A percentile compares a stretch with the other conserved stretches of the same genome.
phyloP scores from a whole-genome alignment of 148 eudicot species.

The Oxyria digyna region DNA sequence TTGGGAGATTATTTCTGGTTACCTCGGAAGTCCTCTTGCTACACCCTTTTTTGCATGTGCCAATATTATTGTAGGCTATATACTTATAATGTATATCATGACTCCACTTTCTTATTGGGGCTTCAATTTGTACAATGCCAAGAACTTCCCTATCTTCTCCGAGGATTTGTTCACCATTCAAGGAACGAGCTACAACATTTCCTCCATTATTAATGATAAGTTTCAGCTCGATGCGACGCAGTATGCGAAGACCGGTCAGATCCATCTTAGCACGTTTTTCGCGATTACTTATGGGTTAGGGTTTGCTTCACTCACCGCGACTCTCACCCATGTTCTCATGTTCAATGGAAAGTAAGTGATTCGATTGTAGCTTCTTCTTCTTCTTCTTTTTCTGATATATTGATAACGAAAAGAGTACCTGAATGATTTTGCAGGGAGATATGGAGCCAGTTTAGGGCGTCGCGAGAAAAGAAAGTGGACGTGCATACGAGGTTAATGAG shows the following conservation, averaged over 20 bases:
- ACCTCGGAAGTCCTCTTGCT: constrained; percentile 27
- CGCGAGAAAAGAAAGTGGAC: constrained; percentile 15
- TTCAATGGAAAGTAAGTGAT: constrained; percentile 37
- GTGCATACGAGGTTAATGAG: constrained; percentile 57
- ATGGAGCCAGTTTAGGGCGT: neutral
- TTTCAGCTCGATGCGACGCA: constrained; percentile 23
- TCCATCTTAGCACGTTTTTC: constrained; percentile 30
- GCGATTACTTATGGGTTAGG: constrained; percentile 34
- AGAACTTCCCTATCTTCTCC: constrained; percentile 29
- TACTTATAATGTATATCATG: constrained; percentile 17
- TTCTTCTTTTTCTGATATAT: neutral
- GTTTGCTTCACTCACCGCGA: constrained; percentile 37
- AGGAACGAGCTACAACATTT: constrained; percentile 22
- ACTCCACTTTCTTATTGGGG: constrained; percentile 38
- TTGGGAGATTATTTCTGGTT: constrained; percentile 31
- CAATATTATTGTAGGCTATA: constrained; percentile 30
- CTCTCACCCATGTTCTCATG: constrained; percentile 30
- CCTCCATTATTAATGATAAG: constrained; percentile 21
- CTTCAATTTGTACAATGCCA: constrained; percentile 22
- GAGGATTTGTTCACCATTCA: constrained; percentile 12
- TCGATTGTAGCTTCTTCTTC: neutral
- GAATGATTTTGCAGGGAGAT: constrained; percentile 4
- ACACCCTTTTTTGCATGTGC: constrained; percentile 32
- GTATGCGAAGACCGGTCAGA: constrained; percentile 19
- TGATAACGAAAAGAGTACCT: neutral